Base-by-base conservation (phyloP, 352 stramenopile species). In the Pythium apleroticum region DNA sequence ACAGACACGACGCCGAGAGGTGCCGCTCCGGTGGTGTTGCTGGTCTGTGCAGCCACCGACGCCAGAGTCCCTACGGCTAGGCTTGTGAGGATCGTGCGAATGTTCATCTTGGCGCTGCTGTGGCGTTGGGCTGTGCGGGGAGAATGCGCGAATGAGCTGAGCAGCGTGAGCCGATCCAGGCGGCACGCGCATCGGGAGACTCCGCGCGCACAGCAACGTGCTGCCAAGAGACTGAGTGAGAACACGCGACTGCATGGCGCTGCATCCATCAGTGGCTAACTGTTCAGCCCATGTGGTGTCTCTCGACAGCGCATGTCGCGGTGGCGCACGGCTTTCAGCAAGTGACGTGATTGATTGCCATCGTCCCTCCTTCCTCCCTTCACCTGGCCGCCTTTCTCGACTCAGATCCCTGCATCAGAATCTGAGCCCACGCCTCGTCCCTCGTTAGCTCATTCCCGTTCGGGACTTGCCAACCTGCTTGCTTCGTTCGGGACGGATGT, bases 251-350 rank as follows among this genome's bases (percentile, higher is more conserved):
- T 33, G 62, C 62, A 30, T 31, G 56, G 37, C 63, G 57, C 50
- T 70, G 56, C 63, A 56, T 24, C 63, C 63, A 69, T 69, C 63
- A 68, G 10, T n/a, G 6, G 8, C 28, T 27, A 22, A 8, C 1
- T n/a, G 14, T 25, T 22, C 43, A 45, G 28, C 4, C 12, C 7
- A 11, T 28, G 8, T 11, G 17, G 4, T 19, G 52, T 62, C 61
- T 68, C 52, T 61, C 57, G 60, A 12, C 45, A 12, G 5, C 25
- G 19, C 17, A 5, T 25, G 55, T 61, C 39, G 35, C n/a, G 39
- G 27, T 41, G 17, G 43, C 43, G 43, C 43, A 11, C 43, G 43
- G 43, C 43, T 50, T 27, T 50, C 43, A 50, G 20, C 43, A 24
- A 11, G 2, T 50, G n/a, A 50, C 28, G 41, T 43, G 59, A 65